Conservation (phyloP, 352 stramenopile genomes). For the Phytophthora podocarpi region DNA sequence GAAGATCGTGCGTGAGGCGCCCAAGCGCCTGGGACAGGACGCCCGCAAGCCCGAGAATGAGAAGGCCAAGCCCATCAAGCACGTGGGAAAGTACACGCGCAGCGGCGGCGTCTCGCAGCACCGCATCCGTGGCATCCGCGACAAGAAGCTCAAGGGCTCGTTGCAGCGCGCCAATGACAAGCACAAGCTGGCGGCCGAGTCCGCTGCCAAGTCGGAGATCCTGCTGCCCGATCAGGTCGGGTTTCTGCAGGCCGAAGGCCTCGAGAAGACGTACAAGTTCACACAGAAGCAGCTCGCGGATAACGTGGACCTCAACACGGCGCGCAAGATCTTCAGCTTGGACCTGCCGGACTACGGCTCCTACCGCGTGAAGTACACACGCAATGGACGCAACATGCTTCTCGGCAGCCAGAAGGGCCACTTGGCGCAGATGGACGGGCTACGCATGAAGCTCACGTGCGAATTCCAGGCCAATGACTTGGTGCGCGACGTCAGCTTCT, state of each 20-base stretch:
- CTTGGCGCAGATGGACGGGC: slow-evolving; percentile 94
- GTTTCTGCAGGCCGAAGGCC: slow-evolving; percentile 94
- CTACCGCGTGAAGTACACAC: slow-evolving; percentile 95
- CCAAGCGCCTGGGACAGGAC: slow-evolving; percentile 61
- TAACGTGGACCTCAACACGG: slow-evolving; percentile 94
- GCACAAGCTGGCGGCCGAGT: slow-evolving; percentile 82
- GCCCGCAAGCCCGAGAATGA: slow-evolving; percentile 21
- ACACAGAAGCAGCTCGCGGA: slow-evolving; percentile 88
- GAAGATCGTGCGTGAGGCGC: slow-evolving; percentile 53
- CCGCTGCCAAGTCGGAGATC: slow-evolving; percentile 91
- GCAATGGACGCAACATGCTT: slow-evolving; percentile 95
- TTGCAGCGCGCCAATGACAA: slow-evolving; percentile 78
- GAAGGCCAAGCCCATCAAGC: slow-evolving; percentile 41
- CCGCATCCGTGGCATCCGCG: slow-evolving; percentile 74
- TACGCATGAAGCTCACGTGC: slow-evolving; percentile 90
- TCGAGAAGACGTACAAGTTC: slow-evolving; percentile 97
- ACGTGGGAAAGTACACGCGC: slow-evolving; percentile 80
- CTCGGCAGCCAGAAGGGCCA: slow-evolving; percentile 95
- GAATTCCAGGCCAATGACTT: slow-evolving; percentile 96
- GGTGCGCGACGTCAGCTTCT: slow-evolving; percentile 95
- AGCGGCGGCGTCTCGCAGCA: slow-evolving; percentile 57
- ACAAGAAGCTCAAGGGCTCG: slow-evolving; percentile 89
- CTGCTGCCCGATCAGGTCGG: slow-evolving; percentile 87
- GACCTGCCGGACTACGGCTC: slow-evolving; percentile 92
- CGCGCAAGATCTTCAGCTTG: slow-evolving; percentile 95